phyloP scores from a whole-genome alignment of 2,329 filamentous ascomycete species.

The Trichoderma guizhouense region DNA sequence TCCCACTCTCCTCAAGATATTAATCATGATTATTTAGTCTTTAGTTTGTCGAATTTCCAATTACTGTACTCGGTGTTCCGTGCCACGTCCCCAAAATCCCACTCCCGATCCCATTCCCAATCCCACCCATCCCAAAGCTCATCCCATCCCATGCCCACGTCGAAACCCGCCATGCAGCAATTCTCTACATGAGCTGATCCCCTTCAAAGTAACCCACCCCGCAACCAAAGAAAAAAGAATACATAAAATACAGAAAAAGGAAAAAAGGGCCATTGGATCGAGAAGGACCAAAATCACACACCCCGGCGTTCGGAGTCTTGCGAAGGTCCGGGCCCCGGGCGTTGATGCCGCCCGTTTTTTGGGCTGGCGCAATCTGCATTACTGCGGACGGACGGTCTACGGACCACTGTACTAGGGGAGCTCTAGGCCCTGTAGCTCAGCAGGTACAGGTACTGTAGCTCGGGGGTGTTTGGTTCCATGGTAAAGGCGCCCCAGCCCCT shows the following conservation, averaged over 20 bases:
- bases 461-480: neutral
- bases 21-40: neutral
- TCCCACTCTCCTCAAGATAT: neutral
- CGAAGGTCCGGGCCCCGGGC: conserved; percentile 6
- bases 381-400: no score
- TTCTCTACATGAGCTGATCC: neutral
- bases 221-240: neutral
- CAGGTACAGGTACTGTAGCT: neutral
- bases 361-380: neutral
- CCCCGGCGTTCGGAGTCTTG: conserved; percentile 16
- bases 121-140: neutral
- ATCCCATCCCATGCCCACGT: neutral
- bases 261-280: neutral
- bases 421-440: neutral
- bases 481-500: neutral
- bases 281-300: neutral
- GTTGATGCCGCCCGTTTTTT: neutral
- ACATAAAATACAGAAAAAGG: neutral
- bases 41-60: neutral
- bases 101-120: neutral
- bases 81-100: neutral
- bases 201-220: neutral
- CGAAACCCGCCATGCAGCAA: neutral
- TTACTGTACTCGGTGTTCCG: neutral
- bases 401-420: neutral